These are phyloP conservation scores for Candida methanosorbosa DNA, from an alignment of 805 yeast genomes.

Conservation along the genomic window DNA sequence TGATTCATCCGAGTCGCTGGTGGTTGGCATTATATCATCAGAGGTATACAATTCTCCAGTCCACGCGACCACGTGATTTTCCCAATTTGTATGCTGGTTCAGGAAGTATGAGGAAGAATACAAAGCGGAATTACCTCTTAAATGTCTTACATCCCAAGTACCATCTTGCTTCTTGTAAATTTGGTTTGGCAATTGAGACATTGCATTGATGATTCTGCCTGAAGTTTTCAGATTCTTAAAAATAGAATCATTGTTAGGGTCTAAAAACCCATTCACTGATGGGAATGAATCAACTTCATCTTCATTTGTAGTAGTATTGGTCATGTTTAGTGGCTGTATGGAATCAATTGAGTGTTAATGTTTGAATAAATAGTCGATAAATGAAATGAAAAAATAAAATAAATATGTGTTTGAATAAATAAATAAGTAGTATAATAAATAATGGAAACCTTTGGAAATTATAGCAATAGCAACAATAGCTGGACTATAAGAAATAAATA, in stretches of 20 bases:
- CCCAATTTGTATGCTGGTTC: conserved; percentile 67
- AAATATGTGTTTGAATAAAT: too few species aligned
- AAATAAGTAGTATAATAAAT: too few species aligned
- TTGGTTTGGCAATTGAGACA: conserved; percentile 61
- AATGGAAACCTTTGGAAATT: too few species aligned
- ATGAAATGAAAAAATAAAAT: too few species aligned
- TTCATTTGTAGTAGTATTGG: not conserved
- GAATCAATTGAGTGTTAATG: too few species aligned
- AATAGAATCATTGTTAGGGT: not conserved
- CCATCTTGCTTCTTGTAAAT: conserved; percentile 33
- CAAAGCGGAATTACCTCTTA: conserved; percentile 79
- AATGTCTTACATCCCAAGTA: conserved; percentile 52
- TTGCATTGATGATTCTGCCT: conserved; percentile 61
- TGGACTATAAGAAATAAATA: too few species aligned
- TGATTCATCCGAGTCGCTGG: too few species aligned
- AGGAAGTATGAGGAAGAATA: conserved; percentile 66
- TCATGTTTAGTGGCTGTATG: too few species aligned
- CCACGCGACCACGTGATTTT: conserved; percentile 87
- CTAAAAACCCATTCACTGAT: not conserved
- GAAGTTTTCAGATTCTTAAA: conserved; percentile 27
- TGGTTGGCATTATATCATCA: conserved; percentile 7
- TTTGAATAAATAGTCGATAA: too few species aligned
- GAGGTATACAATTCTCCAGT: conserved; percentile 68
- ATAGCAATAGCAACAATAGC: too few species aligned
- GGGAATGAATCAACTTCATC: not conserved